Base-by-base conservation (phyloP, 345 rosid species). In the Gossypium longicalyx region DNA sequence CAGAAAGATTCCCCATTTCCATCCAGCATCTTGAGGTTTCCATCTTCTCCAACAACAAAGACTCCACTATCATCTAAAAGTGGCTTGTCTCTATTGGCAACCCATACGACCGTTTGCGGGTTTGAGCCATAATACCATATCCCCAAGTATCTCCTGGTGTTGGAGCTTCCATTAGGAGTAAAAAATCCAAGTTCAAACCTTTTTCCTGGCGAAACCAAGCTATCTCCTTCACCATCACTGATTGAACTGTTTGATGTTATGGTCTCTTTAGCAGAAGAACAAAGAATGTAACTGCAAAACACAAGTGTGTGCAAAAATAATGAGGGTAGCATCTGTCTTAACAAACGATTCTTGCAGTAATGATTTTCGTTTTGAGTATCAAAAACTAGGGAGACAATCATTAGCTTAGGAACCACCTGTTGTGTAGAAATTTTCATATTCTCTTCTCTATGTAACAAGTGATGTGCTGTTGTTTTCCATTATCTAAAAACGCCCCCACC, bases 131-230 rank as follows among this genome's bases (percentile, higher is more conserved):
- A 52, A 43, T 66, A 67, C 67, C 78, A 75, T 27, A 75, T 66
- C 22, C 78, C 78, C 11, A 75, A 25, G 44, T 75, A 75, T 57
- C 78, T 67, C 91, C 90, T 10, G 86, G 83, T 69, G 65, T 20
- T 43, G 10, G 34, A 41, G 61, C 38, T 47, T 29, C 57, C 65
- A 38, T 54, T 47, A 9, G 73, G 73, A 68, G 59, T 67, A 13
- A 75, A 75, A 47, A 75, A 75, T 20, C 78, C 73, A 19, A 75
- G 38, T 57, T 75, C 73, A 44, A 75, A 75, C 25, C 0, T 67
- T 52, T 80, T 60, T 45, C 74, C 81, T 48, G 76, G 12, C 43
- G 86, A 83, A 72, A 80, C 76, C 59, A 87, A 82, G 27, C 80
- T 85, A 41, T 77, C 81, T 75, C 80, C 82, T 51, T 41, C 43